phyloP scores from a whole-genome alignment of 1,284 basidiomycete genomes.

The Cronartium ribicola region DNA sequence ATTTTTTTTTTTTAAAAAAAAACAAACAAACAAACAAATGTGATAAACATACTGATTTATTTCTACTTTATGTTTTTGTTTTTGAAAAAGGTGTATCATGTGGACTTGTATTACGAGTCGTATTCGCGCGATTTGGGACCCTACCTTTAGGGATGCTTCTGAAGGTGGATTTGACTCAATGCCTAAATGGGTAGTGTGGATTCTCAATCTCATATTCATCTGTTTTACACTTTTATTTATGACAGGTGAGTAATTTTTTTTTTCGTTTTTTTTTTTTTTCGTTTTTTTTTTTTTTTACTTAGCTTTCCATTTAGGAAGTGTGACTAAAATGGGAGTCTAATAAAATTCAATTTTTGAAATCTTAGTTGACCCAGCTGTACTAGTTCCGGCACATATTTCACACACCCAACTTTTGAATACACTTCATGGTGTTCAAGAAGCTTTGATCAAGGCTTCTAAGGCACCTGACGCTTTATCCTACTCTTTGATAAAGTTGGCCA shows the following conservation, averaged over 20 bases:
- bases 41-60: not conserved
- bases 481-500: too few relatives aligned
- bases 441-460: too few relatives aligned
- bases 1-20: too few relatives aligned
- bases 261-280: not conserved
- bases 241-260: not conserved
- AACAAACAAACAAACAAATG: not conserved
- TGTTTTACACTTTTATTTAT: not conserved
- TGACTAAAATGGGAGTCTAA: too few relatives aligned
- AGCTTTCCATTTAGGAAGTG: too few relatives aligned
- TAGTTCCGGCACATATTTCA: too few relatives aligned
- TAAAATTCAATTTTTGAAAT: too few relatives aligned
- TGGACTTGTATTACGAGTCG: not conserved
- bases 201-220: not conserved
- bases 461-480: too few relatives aligned
- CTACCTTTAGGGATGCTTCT: not conserved
- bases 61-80: not conserved
- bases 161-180: not conserved
- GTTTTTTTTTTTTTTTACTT: too few relatives aligned
- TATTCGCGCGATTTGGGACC: not conserved
- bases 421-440: too few relatives aligned
- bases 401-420: too few relatives aligned
- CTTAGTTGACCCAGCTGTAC: too few relatives aligned
- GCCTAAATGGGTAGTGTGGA: not conserved
- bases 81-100: not conserved